These are phyloP conservation scores for Ogataea nonfermentans DNA, from an alignment of 805 yeast genomes.

Conservation along the genomic window DNA sequence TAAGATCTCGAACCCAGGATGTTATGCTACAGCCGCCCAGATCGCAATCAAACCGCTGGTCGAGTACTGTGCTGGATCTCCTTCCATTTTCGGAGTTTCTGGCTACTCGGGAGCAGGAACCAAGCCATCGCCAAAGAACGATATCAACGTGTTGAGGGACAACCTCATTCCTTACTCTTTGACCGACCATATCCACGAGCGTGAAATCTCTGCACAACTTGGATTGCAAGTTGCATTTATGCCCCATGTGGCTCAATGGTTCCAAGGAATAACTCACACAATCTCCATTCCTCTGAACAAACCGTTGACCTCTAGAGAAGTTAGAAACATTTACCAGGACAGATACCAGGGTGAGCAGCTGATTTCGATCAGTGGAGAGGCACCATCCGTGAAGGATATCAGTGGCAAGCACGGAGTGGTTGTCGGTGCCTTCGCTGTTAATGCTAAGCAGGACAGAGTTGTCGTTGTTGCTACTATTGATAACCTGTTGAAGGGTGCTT, in stretches of 20 bases:
- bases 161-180: constrained; percentile 93
- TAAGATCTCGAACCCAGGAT: constrained; percentile 95
- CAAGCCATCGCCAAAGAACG: constrained; percentile 96
- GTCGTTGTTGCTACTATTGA: constrained; percentile 95
- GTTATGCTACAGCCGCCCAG: constrained; percentile 99
- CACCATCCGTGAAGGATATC: constrained; percentile 89
- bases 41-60: constrained; percentile 83
- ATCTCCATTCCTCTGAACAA: constrained; percentile 82
- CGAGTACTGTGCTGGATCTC: constrained; percentile 66
- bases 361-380: constrained; percentile 83
- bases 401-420: constrained; percentile 93
- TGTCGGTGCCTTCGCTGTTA: constrained; percentile 94
- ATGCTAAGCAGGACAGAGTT: constrained; percentile 82
- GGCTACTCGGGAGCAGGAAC: constrained; percentile 99
- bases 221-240: constrained; percentile 81
- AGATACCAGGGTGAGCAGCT: constrained; percentile 84
- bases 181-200: constrained; percentile 96
- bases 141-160: constrained; percentile 66
- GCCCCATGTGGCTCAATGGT: constrained; percentile 99
- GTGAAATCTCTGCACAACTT: constrained; percentile 80
- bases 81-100: constrained; percentile 90
- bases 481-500: constrained; percentile 95
- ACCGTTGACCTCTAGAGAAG: constrained; percentile 72
- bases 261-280: constrained; percentile 95
- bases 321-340: constrained; percentile 82